Percentiles rank a stretch among this genome's conserved stretches.
phyloP scores from a whole-genome alignment of 805 yeast species.

The Grigorovia humatica region DNA sequence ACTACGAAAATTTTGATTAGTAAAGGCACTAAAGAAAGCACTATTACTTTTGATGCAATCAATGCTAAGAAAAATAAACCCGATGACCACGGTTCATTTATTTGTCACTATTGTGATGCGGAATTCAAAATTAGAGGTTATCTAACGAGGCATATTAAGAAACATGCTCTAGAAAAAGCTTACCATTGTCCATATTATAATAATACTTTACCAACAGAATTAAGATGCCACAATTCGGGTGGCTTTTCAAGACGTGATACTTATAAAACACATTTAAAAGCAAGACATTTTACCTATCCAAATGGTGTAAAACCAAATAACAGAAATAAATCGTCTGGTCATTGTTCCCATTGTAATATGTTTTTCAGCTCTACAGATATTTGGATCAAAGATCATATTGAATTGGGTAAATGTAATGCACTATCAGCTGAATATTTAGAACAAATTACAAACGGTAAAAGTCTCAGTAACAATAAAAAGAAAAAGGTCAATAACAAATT shows the following conservation, averaged over 20 bases:
- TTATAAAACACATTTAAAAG: constrained; percentile 81
- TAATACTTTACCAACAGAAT: constrained; percentile 19
- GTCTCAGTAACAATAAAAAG: constrained; percentile 12
- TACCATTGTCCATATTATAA: constrained; percentile 42
- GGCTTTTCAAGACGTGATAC: constrained; percentile 91
- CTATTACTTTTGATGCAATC: too few relatives aligned
- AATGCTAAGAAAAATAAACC: neutral
- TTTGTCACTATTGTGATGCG: constrained; percentile 71
- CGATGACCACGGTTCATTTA: constrained; percentile 24
- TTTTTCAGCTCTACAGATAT: constrained; percentile 48
- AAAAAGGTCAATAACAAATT: constrained; percentile 22
- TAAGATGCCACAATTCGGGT: constrained; percentile 37
- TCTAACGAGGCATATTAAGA: constrained; percentile 82
- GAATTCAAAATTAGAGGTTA: constrained; percentile 78
- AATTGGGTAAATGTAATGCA: constrained; percentile 56
- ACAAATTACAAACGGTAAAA: constrained; percentile 10
- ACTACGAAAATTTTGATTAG: neutral
- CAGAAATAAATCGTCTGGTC: constrained; percentile 57
- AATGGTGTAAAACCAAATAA: constrained; percentile 66
- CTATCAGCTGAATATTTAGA: constrained; percentile 29
- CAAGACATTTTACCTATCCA: constrained; percentile 81
- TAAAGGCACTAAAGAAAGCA: neutral
- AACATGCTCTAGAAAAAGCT: constrained; percentile 77
- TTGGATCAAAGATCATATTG: constrained; percentile 83
- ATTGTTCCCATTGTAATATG: constrained; percentile 72